Evolutionary conservation across 306 rosid species (phyloP).

Genomic region (Herpetospermum pedunculosum): DNA sequence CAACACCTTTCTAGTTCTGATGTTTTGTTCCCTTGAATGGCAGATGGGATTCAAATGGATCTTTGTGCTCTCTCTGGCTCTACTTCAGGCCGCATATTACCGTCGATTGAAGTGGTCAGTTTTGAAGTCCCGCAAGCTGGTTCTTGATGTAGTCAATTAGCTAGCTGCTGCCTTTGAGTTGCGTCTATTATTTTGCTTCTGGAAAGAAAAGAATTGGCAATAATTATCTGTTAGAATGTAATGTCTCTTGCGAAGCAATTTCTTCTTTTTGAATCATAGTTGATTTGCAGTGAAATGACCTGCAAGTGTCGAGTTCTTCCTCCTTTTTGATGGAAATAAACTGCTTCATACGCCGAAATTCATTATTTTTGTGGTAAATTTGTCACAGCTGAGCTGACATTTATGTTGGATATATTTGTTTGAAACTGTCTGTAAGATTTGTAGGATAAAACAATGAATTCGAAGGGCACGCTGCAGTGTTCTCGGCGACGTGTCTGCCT

Average conservation of each 20-base stretch:
- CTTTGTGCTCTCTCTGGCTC: slow-evolving; percentile 79
- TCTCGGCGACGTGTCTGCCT: neutral
- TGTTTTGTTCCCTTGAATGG: slow-evolving; percentile 3
- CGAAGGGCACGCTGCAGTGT: neutral
- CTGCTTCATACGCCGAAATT: slow-evolving; percentile 5
- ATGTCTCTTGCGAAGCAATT: slow-evolving; percentile 27
- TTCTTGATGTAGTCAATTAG: slow-evolving; percentile 78
- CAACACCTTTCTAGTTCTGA: slow-evolving; percentile 1
- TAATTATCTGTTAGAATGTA: slow-evolving; percentile 41
- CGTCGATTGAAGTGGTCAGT: slow-evolving; percentile 89
- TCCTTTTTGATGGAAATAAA: slow-evolving; percentile 10
- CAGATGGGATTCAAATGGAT: slow-evolving; percentile 99
- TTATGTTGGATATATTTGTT: neutral
- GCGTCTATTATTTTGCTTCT: slow-evolving; percentile 20
- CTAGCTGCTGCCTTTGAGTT: slow-evolving; percentile 33
- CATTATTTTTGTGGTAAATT: slow-evolving; percentile 6
- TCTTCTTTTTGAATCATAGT: slow-evolving; percentile 22
- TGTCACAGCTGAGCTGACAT: neutral
- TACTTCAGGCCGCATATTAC: slow-evolving; percentile 88
- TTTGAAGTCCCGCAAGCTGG: slow-evolving; percentile 95
- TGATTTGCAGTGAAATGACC: slow-evolving; percentile 38
- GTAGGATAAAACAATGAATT: neutral
- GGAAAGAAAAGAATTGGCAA: slow-evolving; percentile 36
- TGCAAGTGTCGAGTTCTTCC: slow-evolving; percentile 13
- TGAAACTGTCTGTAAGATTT: neutral